Base-by-base conservation (phyloP, 371 early-diverging fungal genomes). In the Mortierella sp. region DNA sequence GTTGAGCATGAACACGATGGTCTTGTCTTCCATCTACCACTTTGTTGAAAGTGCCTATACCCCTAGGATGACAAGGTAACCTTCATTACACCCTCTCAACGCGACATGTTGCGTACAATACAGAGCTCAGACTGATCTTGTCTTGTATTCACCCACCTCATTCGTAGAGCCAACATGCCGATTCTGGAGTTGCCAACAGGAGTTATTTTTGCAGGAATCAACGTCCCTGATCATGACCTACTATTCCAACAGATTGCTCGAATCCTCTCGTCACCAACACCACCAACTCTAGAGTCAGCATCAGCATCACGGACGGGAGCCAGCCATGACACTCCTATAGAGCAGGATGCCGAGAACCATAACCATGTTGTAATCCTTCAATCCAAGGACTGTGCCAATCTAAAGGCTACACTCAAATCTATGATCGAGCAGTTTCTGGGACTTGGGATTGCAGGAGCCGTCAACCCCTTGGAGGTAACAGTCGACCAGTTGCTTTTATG, bases 111-210 rank as follows among this genome's bases (percentile, higher is more conserved):
- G n/a, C n/a, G n/a, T n/a, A n/a, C 43, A 40, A 17, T 45, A 10
- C 46, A 12, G 39, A 21, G 19, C 34, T 39, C 48, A 34, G 5
- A 28, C 44, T 49, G 29, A n/a, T 39, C 45, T 7, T 12, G 10
- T 7, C 19, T 48, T 10, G 29, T 25, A n/a, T 46, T 10, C 49
- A 19, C 47, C 48, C n/a, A 34, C 10, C 34, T 10, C 34, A 34
- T 34, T 34, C 10, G 34, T 57, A 73, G 78, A 47, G 53, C 79
- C 72, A 19, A 41, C 37, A 55, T 83, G 48, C 88, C 86, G 2
- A 80, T 73, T 29, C 85, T 82, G 57, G 92, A 89, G 63, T 72
- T 91, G 17, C 92, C 92, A 3, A 87, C 92, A 21, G 92, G 82
- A 0, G 79, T 90, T 14, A 83, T 91, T 3, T 89, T 90, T 80